phyloP scores from a whole-genome alignment of 495 filamentous ascomycete species.

The Durotheca rogersii region DNA sequence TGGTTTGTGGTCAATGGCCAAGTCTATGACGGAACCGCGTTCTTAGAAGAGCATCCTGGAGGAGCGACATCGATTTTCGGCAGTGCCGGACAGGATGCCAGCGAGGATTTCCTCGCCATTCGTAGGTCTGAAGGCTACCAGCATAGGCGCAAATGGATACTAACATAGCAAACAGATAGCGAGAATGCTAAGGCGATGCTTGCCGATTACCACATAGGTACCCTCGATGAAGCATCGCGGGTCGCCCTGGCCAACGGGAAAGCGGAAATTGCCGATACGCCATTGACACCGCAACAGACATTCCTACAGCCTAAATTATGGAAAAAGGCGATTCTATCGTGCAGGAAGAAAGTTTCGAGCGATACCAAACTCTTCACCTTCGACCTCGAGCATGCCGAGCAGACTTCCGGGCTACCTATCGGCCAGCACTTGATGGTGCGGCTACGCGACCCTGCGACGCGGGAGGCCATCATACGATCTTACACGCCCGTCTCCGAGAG shows the following conservation, averaged over 20 bases:
- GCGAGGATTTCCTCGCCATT: constrained; percentile 93
- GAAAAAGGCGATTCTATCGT: constrained; percentile 65
- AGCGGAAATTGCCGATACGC: constrained; percentile 1
- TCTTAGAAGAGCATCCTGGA: constrained; percentile 84
- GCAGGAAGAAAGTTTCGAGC: constrained; percentile 67
- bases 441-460: constrained; percentile 65
- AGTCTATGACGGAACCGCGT: constrained; percentile 86
- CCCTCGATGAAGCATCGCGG: constrained; percentile 61
- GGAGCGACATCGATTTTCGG: constrained; percentile 85
- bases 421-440: constrained; percentile 92
- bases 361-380: constrained; percentile 87
- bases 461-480: constrained; percentile 75
- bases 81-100: constrained; percentile 81
- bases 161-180: constrained; percentile 58
- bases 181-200: constrained; percentile 96
- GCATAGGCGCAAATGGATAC: neutral
- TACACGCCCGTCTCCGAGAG: constrained; percentile 85
- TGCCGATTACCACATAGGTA: constrained; percentile 82
- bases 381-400: constrained; percentile 68
- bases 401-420: constrained; percentile 75
- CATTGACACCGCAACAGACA: constrained; percentile 45
- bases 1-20: constrained; percentile 95
- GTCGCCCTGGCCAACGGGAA: constrained; percentile 46
- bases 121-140: constrained; percentile 59
- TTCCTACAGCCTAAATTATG: constrained; percentile 75